Evolutionary conservation across 495 filamentous ascomycete genomes (phyloP), one percentile per base, ranked within the genome.

Genomic region (Glonium stellatum): DNA sequence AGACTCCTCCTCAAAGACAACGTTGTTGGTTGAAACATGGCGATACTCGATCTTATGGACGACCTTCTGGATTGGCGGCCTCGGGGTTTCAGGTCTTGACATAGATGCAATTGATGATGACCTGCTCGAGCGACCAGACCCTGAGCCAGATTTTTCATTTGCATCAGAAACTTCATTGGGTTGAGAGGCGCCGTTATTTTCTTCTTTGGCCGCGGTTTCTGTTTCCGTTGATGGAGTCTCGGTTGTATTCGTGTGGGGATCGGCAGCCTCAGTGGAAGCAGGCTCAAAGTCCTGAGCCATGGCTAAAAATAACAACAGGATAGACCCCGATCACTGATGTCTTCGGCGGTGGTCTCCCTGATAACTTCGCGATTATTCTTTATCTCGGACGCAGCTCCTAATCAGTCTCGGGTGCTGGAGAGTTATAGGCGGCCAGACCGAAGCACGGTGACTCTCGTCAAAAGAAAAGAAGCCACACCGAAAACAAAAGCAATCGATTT

Each of bases 31-130:
- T 12, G 37, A 56, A 5, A 64, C 57, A 56, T 64, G 56, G n/a
- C 61, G 57, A 57, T 64, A 64, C 41, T 64, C 61, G 39, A 64
- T 60, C 34, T 64, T 64, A 51, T 64, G 57, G 5, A 59, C 50
- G 22, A 64, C 57, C 31, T 64, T 64, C 35, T 41, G 21, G 13
- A 62, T 35, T 1, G 39, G 59, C 41, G 21, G 53, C 18, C 18
- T 31, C 37, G 59, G 59, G 31, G 53, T 57, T 18, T 31, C 48
- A 3, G 50, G 15, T n/a, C 58, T 44, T 37, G 37, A 47, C 6
- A 44, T 22, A 21, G 36, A 22, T 15, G 9, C 54, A 19, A 25
- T 12, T 27, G 52, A 55, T 55, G 34, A 3, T 44, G 39, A 44
- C 4, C 18, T 2, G 18, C 39, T 44, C 13, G 39, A 44, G 39